Percentiles rank a stretch among this genome's conserved stretches.
Evolutionary conservation across 2,329 filamentous ascomycete genomes (phyloP).

Genomic region (Pseudogymnoascus sp.): DNA sequence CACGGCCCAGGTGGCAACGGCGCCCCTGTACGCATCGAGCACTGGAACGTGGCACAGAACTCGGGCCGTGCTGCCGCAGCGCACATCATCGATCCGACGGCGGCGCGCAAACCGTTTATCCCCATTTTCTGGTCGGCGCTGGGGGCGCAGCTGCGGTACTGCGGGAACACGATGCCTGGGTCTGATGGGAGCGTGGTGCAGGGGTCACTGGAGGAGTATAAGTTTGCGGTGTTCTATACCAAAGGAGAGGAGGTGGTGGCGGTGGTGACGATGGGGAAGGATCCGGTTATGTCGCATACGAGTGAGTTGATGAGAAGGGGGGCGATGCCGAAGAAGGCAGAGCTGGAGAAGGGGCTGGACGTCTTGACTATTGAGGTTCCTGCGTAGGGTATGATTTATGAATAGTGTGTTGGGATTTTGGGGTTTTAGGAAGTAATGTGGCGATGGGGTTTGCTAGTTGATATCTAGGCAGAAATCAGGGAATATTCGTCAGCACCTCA

Average conservation of each 20-base stretch:
- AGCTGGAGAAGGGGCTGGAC: constrained; percentile 55
- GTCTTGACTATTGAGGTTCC: constrained; percentile 24
- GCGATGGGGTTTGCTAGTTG: neutral
- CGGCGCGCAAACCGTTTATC: constrained; percentile 64
- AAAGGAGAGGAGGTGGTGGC: constrained; percentile 82
- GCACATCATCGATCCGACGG: constrained; percentile 60
- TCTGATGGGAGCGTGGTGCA: constrained; percentile 80
- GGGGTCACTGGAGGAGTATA: constrained; percentile 65
- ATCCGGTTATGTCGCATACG: constrained; percentile 75
- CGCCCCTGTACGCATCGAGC: constrained; percentile 73
- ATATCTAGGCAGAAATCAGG: neutral
- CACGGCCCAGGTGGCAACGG: constrained; percentile 77
- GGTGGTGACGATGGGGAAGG: constrained; percentile 81
- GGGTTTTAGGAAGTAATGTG: neutral
- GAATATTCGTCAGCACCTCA: neutral
- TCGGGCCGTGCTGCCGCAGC: constrained; percentile 70
- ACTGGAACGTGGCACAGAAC: constrained; percentile 98
- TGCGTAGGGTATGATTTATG: constrained; percentile 14
- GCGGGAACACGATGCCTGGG: constrained; percentile 72
- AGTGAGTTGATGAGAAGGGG: constrained; percentile 76
- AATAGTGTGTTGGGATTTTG: neutral
- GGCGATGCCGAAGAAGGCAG: constrained; percentile 74
- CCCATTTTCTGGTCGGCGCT: constrained; percentile 96
- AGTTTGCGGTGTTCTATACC: constrained; percentile 84
- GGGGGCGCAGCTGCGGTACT: constrained; percentile 83